Base-by-base conservation (phyloP, 176 grass and related monocot genomes). In the Leersia perrieri region DNA sequence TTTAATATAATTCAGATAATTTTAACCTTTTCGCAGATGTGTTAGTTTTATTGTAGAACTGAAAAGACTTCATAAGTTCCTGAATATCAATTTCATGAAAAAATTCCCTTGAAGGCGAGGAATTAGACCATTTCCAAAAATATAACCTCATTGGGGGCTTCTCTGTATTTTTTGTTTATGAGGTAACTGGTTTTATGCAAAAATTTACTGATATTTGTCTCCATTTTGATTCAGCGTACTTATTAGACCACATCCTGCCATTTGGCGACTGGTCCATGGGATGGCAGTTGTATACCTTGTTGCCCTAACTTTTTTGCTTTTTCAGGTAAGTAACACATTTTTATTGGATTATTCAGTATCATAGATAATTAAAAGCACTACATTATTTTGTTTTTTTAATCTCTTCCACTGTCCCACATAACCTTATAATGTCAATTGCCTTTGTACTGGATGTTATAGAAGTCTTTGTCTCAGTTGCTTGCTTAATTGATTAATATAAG, bases 211-310 rank as follows among this genome's bases (percentile, higher is more conserved):
- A 86, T 38, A 78, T 62, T 72, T 86, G 31, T 30, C 39, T 90
- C 42, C 34, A 36, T 15, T 85, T 33, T 77, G 71, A 87, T 84
- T 84, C 73, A 99, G 96, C 65, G 96, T 95, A 36, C 90, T 99
- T 63, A 99, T 99, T 83, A 91, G 96, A 84, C 96, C 96, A 70
- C 96, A 99, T 85, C 96, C 96, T 84, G 92, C 96, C 2, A 90
- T 99, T 84, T 99, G 96, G 96, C 93, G 96, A 42, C 88, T 99
- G 63, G 96, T 99, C 77, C 96, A 99, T 82, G 96, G 96, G 51
- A 84, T 95, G 87, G 87, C 93, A 80, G 96, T 99, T 82, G 90
- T 99, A 76, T 99, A 99, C 82, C 93, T 99, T 74, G 88, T 93
- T 41, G 79, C 96, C 63, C 96, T 99, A 60, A 95, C 96, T 13